phyloP scores from a whole-genome alignment of 257 asterid genomes.

The Jacaranda mimosifolia region DNA sequence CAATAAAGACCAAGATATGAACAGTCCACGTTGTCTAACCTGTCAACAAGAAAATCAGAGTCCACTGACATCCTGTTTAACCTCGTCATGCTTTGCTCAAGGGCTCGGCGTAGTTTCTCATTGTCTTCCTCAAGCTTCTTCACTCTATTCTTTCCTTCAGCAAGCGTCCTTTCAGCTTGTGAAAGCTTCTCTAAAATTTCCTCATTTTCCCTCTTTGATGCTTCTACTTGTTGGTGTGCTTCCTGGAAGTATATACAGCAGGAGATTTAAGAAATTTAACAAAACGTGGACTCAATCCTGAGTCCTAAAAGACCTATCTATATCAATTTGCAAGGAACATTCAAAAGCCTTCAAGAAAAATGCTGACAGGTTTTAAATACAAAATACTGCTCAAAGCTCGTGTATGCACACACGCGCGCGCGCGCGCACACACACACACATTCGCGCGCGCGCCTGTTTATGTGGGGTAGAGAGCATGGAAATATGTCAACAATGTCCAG shows the following conservation, averaged over 20 bases:
- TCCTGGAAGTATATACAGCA: slow-evolving; percentile 60
- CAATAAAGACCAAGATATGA: not conserved
- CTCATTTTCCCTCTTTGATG: slow-evolving; percentile 71
- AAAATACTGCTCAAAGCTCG: slow-evolving; percentile 21
- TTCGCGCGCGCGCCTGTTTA: slow-evolving; percentile 1
- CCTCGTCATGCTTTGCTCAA: slow-evolving; percentile 97
- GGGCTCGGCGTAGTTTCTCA: slow-evolving; percentile 91
- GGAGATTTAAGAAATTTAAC: slow-evolving; percentile 4
- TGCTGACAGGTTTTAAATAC: not conserved
- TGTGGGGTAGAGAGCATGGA: slow-evolving; percentile 1
- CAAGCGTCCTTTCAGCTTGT: slow-evolving; percentile 65
- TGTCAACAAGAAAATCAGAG: slow-evolving; percentile 96
- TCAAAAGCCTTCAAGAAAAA: slow-evolving; percentile 11
- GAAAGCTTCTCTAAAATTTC: slow-evolving; percentile 67
- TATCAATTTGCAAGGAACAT: slow-evolving; percentile 1
- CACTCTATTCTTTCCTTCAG: slow-evolving; percentile 77
- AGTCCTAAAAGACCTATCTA: not conserved
- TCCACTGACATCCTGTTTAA: slow-evolving; percentile 99
- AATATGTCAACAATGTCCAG: slow-evolving; percentile 2
- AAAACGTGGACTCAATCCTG: slow-evolving; percentile 13
- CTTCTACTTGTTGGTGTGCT: slow-evolving; percentile 69
- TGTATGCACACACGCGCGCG: not conserved
- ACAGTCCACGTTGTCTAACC: slow-evolving; percentile 56
- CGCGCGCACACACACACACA: not conserved
- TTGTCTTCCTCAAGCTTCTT: slow-evolving; percentile 94